Conservation (phyloP, 1,284 basidiomycete genomes). For the Microbotryum intermedium region DNA sequence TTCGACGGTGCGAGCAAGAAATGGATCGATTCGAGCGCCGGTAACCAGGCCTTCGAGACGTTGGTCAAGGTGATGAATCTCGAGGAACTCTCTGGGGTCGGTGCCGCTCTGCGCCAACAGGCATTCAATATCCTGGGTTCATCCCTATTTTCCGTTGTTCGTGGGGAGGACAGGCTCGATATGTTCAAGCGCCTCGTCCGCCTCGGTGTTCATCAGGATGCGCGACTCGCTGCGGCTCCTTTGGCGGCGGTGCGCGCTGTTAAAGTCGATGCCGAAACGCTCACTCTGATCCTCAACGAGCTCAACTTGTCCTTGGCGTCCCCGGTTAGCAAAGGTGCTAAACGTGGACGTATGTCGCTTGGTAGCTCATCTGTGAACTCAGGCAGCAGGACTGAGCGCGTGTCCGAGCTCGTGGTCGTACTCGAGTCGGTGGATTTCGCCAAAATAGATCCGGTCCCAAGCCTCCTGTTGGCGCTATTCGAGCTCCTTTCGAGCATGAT, state of each 20-base stretch:
- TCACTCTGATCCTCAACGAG: constrained; percentile 22
- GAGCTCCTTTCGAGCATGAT: constrained; percentile 25
- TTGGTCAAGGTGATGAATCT: constrained; percentile 13
- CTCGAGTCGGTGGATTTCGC: constrained; percentile 27
- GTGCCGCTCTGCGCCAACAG: constrained; percentile 13
- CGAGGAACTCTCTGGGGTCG: constrained; percentile 2
- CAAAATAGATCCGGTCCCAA: constrained; percentile 9
- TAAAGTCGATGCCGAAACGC: constrained; percentile 19
- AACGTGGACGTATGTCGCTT: constrained; percentile 23
- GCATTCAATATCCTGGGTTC: constrained; percentile 8
- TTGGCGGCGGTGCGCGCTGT: constrained; percentile 12
- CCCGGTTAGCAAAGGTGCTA: constrained; percentile 18
- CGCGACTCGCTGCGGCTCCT: constrained; percentile 16
- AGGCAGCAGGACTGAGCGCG: constrained; percentile 11
- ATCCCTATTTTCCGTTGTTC: constrained; percentile 12
- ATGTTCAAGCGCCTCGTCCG: constrained; percentile 23
- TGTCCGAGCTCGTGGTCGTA: constrained; percentile 26
- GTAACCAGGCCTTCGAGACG: constrained; percentile 5
- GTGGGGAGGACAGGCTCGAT: constrained; percentile 17
- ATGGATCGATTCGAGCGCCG: constrained; percentile 22
- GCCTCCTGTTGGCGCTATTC: constrained; percentile 23
- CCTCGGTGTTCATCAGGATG: constrained; percentile 10
- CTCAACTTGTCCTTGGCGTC: constrained; percentile 12
- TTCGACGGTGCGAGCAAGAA: constrained; percentile 45
- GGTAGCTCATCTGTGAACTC: background rate